Conservation (phyloP, 148 eudicot genomes). For the Camellia lanceoleosa region DNA sequence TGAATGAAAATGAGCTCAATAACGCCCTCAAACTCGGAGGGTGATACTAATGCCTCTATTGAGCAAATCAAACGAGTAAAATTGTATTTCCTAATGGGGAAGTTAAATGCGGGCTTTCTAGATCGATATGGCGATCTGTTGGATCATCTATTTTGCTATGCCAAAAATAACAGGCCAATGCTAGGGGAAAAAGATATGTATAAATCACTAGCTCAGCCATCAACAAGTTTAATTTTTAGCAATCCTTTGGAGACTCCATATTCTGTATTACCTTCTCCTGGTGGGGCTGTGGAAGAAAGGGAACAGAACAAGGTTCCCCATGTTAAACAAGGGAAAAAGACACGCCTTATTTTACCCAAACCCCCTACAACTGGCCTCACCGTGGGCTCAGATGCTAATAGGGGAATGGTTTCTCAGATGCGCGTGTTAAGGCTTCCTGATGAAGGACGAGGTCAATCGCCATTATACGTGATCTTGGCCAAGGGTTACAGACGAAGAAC, state of each 20-base stretch:
- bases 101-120: constrained; percentile 29
- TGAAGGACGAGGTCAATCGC: constrained; percentile 94
- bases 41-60: constrained; percentile 25
- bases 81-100: constrained; percentile 25
- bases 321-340: constrained; percentile 57
- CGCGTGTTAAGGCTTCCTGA: constrained; percentile 89
- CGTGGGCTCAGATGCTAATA: constrained; percentile 47
- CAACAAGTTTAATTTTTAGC: constrained; percentile 43
- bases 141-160: constrained; percentile 36
- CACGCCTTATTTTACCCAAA: constrained; percentile 54
- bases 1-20: constrained; percentile 30
- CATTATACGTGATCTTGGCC: no score
- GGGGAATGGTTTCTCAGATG: constrained; percentile 42
- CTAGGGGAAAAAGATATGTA: constrained; percentile 41
- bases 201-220: constrained; percentile 43
- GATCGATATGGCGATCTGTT: constrained; percentile 33
- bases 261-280: constrained; percentile 30
- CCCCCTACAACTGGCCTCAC: constrained; percentile 41
- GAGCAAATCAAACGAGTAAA: constrained; percentile 37
- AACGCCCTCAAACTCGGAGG: constrained; percentile 38
- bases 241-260: constrained; percentile 41
- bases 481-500: constrained; percentile 87
- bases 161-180: constrained; percentile 34
- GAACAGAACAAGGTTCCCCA: constrained; percentile 45
- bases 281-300: constrained; percentile 42